phyloP scores from a whole-genome alignment of 2,329 filamentous ascomycete species.

The Alternaria infectoria region DNA sequence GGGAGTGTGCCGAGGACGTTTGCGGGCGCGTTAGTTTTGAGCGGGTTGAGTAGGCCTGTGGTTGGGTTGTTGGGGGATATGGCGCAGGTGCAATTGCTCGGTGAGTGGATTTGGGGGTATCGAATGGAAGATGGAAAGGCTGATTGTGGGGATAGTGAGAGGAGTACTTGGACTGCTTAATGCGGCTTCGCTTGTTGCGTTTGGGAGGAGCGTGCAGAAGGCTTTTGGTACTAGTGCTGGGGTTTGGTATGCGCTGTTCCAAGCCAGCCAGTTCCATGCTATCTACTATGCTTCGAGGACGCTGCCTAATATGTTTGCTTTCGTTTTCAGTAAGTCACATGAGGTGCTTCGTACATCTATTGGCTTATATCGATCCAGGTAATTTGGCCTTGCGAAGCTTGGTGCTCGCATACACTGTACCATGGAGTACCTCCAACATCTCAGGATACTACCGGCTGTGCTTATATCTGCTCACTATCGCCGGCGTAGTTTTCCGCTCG shows the following conservation, averaged over 20 bases:
- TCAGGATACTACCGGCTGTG: slow-evolving; percentile 65
- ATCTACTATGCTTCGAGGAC: slow-evolving; percentile 92
- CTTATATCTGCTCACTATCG: slow-evolving; percentile 77
- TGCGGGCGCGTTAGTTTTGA: slow-evolving; percentile 77
- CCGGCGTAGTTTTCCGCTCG: slow-evolving; percentile 85
- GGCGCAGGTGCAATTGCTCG: slow-evolving; percentile 63
- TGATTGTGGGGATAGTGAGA: slow-evolving; percentile 61
- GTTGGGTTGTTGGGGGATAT: slow-evolving; percentile 63
- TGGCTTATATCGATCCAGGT: slow-evolving; percentile 53
- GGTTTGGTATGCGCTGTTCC: slow-evolving; percentile 80
- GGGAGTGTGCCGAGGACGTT: slow-evolving; percentile 93
- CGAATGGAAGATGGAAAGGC: not conserved
- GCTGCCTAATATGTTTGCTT: slow-evolving; percentile 95
- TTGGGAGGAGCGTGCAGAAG: slow-evolving; percentile 66
- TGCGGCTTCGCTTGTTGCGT: slow-evolving; percentile 69
- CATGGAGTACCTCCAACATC: slow-evolving; percentile 42
- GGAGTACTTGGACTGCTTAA: slow-evolving; percentile 81
- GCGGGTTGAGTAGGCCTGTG: slow-evolving; percentile 73
- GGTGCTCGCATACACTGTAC: slow-evolving; percentile 54
- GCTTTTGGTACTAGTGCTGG: slow-evolving; percentile 73
- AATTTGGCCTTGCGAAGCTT: slow-evolving; percentile 66
- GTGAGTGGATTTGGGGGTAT: slow-evolving; percentile 44
- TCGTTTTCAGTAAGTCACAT: slow-evolving; percentile 73
- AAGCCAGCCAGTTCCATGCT: slow-evolving; percentile 87
- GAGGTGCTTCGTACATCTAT: no score